A percentile compares a stretch with the other conserved stretches of the same genome.
Conservation (phyloP, 2,329 filamentous ascomycete species). For the Chalaropsis thielavioides region DNA sequence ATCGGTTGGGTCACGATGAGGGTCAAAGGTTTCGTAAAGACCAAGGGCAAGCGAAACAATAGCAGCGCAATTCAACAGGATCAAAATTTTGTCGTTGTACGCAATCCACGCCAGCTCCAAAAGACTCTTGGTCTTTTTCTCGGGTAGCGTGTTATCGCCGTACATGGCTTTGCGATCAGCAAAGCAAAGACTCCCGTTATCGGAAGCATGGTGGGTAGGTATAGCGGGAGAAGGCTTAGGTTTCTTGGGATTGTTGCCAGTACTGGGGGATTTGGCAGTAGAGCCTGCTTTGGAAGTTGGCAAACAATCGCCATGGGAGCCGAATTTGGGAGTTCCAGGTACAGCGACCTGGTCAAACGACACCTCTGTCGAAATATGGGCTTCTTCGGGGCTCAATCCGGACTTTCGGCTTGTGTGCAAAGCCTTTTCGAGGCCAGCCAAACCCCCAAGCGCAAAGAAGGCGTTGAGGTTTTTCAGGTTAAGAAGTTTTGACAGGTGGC, state of each 20-base stretch:
- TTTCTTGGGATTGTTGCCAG: background rate
- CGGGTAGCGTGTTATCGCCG: slow-evolving; percentile 44
- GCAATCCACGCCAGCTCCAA: slow-evolving; percentile 50
- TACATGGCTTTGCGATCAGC: slow-evolving; percentile 45
- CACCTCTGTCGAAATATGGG: slow-evolving; percentile 45
- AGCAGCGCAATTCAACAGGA: slow-evolving; percentile 53
- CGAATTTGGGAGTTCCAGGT: slow-evolving; percentile 12
- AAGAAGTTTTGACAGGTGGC: slow-evolving; percentile 59
- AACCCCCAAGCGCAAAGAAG: slow-evolving; percentile 60
- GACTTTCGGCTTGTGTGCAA: slow-evolving; percentile 48
- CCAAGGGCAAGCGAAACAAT: slow-evolving; percentile 54
- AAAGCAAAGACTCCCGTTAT: slow-evolving; percentile 21
- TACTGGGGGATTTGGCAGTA: background rate
- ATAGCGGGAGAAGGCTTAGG: background rate
- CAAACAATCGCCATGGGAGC: background rate
- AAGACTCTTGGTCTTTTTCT: slow-evolving; percentile 45
- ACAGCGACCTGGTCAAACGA: slow-evolving; percentile 47
- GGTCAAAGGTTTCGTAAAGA: slow-evolving; percentile 49
- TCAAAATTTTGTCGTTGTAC: slow-evolving; percentile 60
- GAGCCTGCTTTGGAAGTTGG: background rate
- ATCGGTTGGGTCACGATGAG: slow-evolving; percentile 22
- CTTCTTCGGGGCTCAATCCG: slow-evolving; percentile 59
- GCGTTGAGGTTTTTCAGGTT: slow-evolving; percentile 66
- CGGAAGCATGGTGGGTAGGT: background rate
- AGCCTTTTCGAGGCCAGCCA: slow-evolving; percentile 59